These are phyloP conservation scores for Chaetomiaceae sp. DNA, from an alignment of 2,329 filamentous ascomycete genomes.

Conservation along the genomic window DNA sequence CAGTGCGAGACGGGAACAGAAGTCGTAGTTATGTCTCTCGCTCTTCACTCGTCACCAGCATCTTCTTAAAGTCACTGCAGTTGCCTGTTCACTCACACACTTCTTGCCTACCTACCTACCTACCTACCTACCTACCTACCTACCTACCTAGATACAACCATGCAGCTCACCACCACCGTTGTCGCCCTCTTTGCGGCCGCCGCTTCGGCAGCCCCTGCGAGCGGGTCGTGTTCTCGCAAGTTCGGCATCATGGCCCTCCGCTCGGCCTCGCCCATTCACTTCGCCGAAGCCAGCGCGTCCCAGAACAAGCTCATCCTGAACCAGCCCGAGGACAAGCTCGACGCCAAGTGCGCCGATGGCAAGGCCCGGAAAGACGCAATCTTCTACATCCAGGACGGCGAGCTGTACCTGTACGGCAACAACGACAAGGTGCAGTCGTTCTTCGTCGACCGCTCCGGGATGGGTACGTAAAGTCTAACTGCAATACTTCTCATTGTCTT, in stretches of 20 bases:
- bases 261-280: conserved; percentile 45
- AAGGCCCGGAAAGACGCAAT: conserved; percentile 38
- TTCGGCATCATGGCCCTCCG: conserved; percentile 47
- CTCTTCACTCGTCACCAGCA: too few relatives aligned
- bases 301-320: conserved; percentile 39
- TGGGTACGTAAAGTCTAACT: conserved; percentile 30
- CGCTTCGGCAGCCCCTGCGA: conserved; percentile 27
- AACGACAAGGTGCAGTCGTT: conserved; percentile 42
- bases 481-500: too few relatives aligned
- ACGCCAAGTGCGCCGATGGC: conserved; percentile 42
- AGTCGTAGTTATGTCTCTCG: too few relatives aligned
- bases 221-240: conserved; percentile 26
- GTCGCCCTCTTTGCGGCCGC: conserved; percentile 40
- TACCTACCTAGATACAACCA: too few relatives aligned
- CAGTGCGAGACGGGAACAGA: too few relatives aligned
- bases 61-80: too few relatives aligned
- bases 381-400: conserved; percentile 42
- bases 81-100: too few relatives aligned
- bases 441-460: conserved; percentile 51
- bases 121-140: too few relatives aligned
- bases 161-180: conserved; percentile 51
- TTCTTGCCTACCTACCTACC: neutral
- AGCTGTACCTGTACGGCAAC: conserved; percentile 42
- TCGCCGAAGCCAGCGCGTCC: conserved; percentile 39
- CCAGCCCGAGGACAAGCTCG: conserved; percentile 32